phyloP scores from a whole-genome alignment of 495 filamentous ascomycete genomes.

The Poronia punctata region DNA sequence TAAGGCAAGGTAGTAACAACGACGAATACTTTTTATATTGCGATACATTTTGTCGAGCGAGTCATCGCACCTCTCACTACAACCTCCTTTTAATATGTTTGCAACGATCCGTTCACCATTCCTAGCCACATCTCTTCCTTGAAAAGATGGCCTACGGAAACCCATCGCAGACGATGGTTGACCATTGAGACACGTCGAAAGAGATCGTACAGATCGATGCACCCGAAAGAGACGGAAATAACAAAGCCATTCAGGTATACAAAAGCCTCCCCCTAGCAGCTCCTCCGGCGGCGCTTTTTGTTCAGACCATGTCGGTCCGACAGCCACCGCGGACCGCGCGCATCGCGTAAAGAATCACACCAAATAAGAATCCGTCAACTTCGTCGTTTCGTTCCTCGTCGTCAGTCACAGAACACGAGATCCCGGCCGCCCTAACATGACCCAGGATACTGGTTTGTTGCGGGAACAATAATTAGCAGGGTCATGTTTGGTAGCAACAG shows the following conservation, averaged over 20 bases:
- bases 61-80: conserved; percentile 4
- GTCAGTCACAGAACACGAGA: conserved; percentile 1
- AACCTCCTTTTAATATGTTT: background rate
- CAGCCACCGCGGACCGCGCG: background rate
- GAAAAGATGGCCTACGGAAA: background rate
- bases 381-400: conserved; percentile 13
- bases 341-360: background rate
- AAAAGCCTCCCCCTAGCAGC: background rate
- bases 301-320: background rate
- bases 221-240: conserved; percentile 1
- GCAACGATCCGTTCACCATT: background rate
- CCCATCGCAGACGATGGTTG: conserved; percentile 1
- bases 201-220: conserved; percentile 6
- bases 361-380: conserved; percentile 6
- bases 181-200: background rate
- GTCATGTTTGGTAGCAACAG: conserved; percentile 15
- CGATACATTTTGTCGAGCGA: conserved; percentile 5
- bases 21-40: conserved; percentile 13
- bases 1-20: too few species aligned
- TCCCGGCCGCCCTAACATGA: conserved; percentile 3
- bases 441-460: conserved; percentile 6
- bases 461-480: conserved; percentile 24
- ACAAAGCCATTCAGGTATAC: conserved; percentile 6
- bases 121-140: background rate
- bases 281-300: background rate